Percentiles rank a stretch among this genome's conserved stretches.
These are phyloP conservation scores for Colletotrichum theobromicola DNA, from an alignment of 2,329 filamentous ascomycete species.

Conservation along the genomic window DNA sequence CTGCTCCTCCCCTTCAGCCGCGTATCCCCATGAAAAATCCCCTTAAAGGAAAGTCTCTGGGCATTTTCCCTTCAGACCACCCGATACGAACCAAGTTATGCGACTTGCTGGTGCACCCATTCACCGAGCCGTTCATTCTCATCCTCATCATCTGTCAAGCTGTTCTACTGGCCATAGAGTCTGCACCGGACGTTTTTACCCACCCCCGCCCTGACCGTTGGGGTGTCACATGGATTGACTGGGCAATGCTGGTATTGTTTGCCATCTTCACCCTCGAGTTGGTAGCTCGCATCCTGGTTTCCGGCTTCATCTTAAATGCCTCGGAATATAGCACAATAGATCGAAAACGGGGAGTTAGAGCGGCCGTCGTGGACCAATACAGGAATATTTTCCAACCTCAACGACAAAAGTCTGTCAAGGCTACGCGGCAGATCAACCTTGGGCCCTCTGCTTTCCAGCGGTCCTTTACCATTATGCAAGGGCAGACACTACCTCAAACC, in stretches of 20 bases:
- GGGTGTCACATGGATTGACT: conserved; percentile 75
- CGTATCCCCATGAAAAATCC: conserved; percentile 68
- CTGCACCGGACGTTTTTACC: conserved; percentile 72
- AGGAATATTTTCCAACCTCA: conserved; percentile 83
- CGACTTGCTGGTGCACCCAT: conserved; percentile 83
- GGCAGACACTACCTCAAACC: conserved; percentile 64
- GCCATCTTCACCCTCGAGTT: conserved; percentile 89
- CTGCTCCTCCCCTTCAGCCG: conserved; percentile 33
- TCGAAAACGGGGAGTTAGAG: conserved; percentile 74
- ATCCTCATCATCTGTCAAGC: conserved; percentile 88
- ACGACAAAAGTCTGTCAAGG: conserved; percentile 70
- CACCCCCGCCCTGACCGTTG: conserved; percentile 67
- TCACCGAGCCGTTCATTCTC: conserved; percentile 86
- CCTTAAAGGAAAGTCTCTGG: conserved; percentile 83
- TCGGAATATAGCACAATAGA: conserved; percentile 91
- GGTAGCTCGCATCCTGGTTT: conserved; percentile 84
- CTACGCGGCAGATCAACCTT: conserved; percentile 49
- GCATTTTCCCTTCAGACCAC: conserved; percentile 83
- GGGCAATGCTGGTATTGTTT: conserved; percentile 82
- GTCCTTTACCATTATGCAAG: conserved; percentile 78
- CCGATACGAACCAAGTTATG: conserved; percentile 76
- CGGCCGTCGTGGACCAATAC: conserved; percentile 78
- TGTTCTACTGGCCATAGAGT: conserved; percentile 85
- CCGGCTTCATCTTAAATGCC: conserved; percentile 90
- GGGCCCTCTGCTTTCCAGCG: conserved; percentile 73